A percentile compares a stretch with the other conserved stretches of the same genome.
Conservation (phyloP, 208 protist species). For the Blastocrithidia nonstop region DNA sequence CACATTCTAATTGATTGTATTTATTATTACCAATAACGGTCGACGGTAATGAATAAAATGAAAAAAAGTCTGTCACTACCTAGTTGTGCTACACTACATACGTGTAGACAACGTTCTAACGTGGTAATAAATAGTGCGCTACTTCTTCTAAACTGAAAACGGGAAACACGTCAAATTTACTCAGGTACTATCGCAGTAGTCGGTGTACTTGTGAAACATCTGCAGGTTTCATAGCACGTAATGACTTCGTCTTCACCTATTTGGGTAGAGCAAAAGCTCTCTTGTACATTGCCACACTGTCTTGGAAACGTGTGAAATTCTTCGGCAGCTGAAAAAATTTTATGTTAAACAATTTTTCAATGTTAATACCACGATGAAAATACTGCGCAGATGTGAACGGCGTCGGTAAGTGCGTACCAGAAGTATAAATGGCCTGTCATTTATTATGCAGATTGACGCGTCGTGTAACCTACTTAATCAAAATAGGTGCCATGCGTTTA, state of each 20-base stretch:
- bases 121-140: slow-evolving; percentile 90
- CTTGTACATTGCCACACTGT: slow-evolving; percentile 73
- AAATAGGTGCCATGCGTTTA: slow-evolving; percentile 95
- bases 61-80: slow-evolving; percentile 92
- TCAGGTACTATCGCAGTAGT: slow-evolving; percentile 78
- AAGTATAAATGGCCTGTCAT: slow-evolving; percentile 97
- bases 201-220: slow-evolving; percentile 64
- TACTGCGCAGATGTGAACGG: slow-evolving; percentile 92
- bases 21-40: slow-evolving; percentile 91
- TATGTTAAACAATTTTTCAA: slow-evolving; percentile 93
- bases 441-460: slow-evolving; percentile 91
- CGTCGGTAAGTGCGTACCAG: slow-evolving; percentile 91
- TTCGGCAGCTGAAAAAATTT: slow-evolving; percentile 54
- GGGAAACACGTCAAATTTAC: slow-evolving; percentile 60
- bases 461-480: slow-evolving; percentile 99
- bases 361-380: slow-evolving; percentile 96
- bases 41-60: slow-evolving; percentile 96
- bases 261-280: slow-evolving; percentile 45
- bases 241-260: slow-evolving; percentile 20
- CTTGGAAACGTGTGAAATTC: slow-evolving; percentile 54
- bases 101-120: slow-evolving; percentile 86
- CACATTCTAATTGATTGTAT: slow-evolving; percentile 88
- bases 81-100: slow-evolving; percentile 88
- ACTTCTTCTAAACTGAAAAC: slow-evolving; percentile 91
- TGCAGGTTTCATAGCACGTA: slow-evolving; percentile 59